These are phyloP conservation scores for Ormosia semicastrata DNA, from an alignment of 306 rosid species.

Conservation along the genomic window DNA sequence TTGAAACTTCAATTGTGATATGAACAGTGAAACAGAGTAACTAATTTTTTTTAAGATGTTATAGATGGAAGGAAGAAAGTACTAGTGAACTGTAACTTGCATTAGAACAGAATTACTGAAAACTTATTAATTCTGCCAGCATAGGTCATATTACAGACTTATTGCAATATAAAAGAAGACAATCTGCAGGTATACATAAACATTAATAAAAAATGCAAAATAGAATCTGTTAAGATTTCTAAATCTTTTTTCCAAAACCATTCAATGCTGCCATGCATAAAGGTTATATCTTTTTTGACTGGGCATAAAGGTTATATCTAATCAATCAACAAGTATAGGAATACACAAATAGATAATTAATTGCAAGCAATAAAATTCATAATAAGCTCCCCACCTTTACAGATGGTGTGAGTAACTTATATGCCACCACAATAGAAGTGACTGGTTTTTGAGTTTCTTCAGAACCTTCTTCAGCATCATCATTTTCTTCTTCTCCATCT, in stretches of 20 bases:
- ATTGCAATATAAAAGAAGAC: background rate
- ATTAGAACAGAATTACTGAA: background rate
- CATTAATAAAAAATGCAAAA: background rate
- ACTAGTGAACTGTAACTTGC: background rate
- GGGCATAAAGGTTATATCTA: background rate
- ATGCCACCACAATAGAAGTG: constrained; percentile 64
- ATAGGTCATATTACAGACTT: background rate
- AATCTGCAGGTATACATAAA: background rate
- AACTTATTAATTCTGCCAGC: background rate
- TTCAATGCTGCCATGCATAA: background rate
- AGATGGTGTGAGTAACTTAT: constrained; percentile 82
- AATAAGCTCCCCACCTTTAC: constrained; percentile 51
- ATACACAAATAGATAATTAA: background rate
- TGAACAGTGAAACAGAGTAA: background rate
- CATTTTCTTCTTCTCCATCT: constrained; percentile 54
- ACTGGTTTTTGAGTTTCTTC: constrained; percentile 59
- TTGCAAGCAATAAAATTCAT: background rate
- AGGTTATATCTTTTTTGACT: background rate
- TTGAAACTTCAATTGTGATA: background rate
- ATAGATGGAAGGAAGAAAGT: background rate
- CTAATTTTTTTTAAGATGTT: background rate
- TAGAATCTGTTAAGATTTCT: background rate
- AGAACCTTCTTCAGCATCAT: constrained; percentile 44
- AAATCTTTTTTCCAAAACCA: background rate
- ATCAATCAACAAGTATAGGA: background rate